Base-by-base conservation (phyloP, 768 basidiomycete species). In the Russula sp. region DNA sequence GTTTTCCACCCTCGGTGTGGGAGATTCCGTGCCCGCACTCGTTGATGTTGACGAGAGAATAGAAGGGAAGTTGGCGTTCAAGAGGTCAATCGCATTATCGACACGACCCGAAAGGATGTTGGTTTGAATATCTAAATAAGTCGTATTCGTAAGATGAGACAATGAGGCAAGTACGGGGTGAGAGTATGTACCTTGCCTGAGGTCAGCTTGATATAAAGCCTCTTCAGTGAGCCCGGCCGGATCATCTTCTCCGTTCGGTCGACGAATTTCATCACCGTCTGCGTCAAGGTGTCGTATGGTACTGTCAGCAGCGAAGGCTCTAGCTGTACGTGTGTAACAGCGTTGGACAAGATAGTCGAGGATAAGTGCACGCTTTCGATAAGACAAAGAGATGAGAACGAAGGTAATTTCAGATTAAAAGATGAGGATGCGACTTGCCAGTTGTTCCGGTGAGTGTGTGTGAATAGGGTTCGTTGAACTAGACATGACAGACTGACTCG, bases 291-390 rank as follows among this genome's bases (percentile, higher is more conserved):
- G 83, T 57, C 79, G 79, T 20, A 85, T 77, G 8, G 82, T 76
- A 62, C 83, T 86, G 56, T 89, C 87, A 47, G 77, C 76, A 7
- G 80, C 78, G 65, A 94, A 90, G 0, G 84, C 85, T 39, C 78
- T 77, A 3, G 89, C 88, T 0, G 91, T 90, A 44, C 76, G 75
- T n/a, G 83, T 82, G 72, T 86, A 89, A 62, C 86, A 87, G 45
- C 83, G 80, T 68, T 92, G 88, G 59, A 82, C 83, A 1, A 94
- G 81, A 70, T 91, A 93, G 68, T 89, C 85, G 42, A 93, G 76
- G 16, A 93, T 86, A 51, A 93, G 74, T 18, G 80, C 72, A 49
- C 85, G 83, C 89, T 91, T 70, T 72, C 55, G 34, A 44, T 13
- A 39, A 18, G 49, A 13, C 18, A 37, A 39, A 18, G 14, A 18